Conservation (phyloP, 2,329 filamentous ascomycete genomes). For the Aspergillus japonicus region DNA sequence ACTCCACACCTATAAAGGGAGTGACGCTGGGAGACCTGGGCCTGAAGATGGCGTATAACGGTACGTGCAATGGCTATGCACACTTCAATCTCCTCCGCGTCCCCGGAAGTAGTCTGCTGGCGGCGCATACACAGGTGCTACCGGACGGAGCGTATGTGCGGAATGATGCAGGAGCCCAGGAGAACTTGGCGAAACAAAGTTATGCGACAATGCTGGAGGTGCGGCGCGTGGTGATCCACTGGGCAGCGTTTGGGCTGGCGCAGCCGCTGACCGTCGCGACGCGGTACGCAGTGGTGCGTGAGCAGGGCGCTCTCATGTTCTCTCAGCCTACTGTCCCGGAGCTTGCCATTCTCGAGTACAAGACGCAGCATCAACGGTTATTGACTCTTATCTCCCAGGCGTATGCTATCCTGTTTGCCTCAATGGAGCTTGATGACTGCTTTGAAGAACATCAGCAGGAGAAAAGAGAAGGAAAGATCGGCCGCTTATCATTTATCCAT, state of each 20-base stretch:
- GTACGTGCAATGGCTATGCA: constrained; percentile 56
- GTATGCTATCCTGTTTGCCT: constrained; percentile 50
- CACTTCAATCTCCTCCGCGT: constrained; percentile 51
- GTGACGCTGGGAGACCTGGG: constrained; percentile 56
- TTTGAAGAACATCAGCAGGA: constrained; percentile 48
- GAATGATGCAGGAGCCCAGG: constrained; percentile 33
- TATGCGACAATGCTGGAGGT: constrained; percentile 54
- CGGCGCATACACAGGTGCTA: constrained; percentile 44
- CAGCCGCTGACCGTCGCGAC: constrained; percentile 55
- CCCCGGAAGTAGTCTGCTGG: constrained; percentile 52
- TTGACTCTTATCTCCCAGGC: constrained; percentile 54
- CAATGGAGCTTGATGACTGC: constrained; percentile 50
- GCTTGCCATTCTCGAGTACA: constrained; percentile 53
- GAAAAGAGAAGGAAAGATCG: constrained; percentile 51
- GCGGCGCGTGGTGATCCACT: constrained; percentile 43
- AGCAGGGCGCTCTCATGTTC: constrained; percentile 53
- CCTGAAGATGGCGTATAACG: constrained; percentile 55
- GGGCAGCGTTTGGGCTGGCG: constrained; percentile 53
- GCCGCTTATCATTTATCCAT: constrained; percentile 51
- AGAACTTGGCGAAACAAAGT: constrained; percentile 39
- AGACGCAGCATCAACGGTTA: constrained; percentile 55
- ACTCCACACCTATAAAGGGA: constrained; percentile 42
- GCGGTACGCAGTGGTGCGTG: constrained; percentile 50
- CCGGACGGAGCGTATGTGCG: too few species aligned
- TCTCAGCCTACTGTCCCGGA: constrained; percentile 33